Evolutionary conservation across 176 grass and related monocot genomes (phyloP).

Genomic region (Avena eriantha): DNA sequence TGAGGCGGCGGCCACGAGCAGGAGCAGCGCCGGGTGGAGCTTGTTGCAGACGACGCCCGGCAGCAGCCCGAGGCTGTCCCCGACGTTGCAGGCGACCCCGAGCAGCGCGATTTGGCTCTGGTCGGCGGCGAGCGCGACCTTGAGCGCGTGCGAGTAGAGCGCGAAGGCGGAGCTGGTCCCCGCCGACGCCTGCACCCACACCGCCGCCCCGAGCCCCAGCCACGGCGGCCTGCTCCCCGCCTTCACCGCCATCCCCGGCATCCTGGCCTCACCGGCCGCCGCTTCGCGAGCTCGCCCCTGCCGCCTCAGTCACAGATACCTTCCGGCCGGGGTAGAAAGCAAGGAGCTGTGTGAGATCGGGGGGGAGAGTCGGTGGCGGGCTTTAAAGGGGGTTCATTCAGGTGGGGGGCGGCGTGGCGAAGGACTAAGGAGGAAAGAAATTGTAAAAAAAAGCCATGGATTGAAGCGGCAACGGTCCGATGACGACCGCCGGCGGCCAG

Average conservation of each 20-base stretch:
- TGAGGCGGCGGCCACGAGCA: slow-evolving; percentile 63
- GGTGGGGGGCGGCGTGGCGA: slow-evolving; percentile 25
- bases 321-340: background rate
- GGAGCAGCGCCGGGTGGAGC: slow-evolving; percentile 67
- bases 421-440: background rate
- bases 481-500: background rate
- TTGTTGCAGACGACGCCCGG: slow-evolving; percentile 89
- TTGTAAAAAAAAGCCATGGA: background rate
- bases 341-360: background rate
- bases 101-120: slow-evolving; percentile 84
- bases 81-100: slow-evolving; percentile 87
- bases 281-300: background rate
- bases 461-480: slow-evolving; percentile 9
- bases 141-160: slow-evolving; percentile 89
- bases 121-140: slow-evolving; percentile 54
- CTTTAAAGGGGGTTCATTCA: slow-evolving; percentile 6
- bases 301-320: background rate
- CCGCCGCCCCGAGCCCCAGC: slow-evolving; percentile 75
- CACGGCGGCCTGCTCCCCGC: slow-evolving; percentile 84
- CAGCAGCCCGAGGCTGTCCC: slow-evolving; percentile 83
- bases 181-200: slow-evolving; percentile 80
- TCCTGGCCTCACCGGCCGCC: background rate
- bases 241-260: slow-evolving; percentile 56
- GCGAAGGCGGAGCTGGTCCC: slow-evolving; percentile 78
- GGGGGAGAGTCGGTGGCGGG: background rate